A percentile compares a stretch with the other conserved stretches of the same genome.
phyloP scores from a whole-genome alignment of 495 filamentous ascomycete genomes.

The Aspergillus indologenus region DNA sequence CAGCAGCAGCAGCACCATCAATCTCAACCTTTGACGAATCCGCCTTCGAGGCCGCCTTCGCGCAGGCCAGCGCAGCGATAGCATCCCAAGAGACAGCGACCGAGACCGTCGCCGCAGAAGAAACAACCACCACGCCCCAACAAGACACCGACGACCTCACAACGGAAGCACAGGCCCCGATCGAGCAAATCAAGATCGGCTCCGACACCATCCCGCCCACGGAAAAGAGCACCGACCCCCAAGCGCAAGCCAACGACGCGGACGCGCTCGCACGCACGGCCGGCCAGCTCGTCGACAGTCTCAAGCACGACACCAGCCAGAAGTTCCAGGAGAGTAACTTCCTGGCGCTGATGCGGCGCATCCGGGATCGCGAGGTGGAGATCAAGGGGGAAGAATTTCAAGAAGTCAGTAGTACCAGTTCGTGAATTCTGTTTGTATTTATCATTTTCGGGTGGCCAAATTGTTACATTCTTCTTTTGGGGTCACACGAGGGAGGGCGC shows the following conservation, averaged over 20 bases:
- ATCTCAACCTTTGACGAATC: slow-evolving; percentile 50
- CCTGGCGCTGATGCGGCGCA: slow-evolving; percentile 68
- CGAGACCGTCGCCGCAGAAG: slow-evolving; percentile 5
- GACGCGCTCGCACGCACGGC: slow-evolving; percentile 72
- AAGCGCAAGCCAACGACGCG: slow-evolving; percentile 39
- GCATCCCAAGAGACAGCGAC: slow-evolving; percentile 26
- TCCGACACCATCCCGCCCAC: slow-evolving; percentile 46
- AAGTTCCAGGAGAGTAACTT: slow-evolving; percentile 82
- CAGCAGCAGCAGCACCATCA: slow-evolving; percentile 19
- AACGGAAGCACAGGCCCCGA: neutral
- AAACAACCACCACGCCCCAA: neutral
- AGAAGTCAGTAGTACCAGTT: slow-evolving; percentile 54
- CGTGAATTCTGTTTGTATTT: slow-evolving; percentile 21
- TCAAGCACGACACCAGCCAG: slow-evolving; percentile 61
- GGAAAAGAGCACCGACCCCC: slow-evolving; percentile 27
- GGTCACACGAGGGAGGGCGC: slow-evolving; percentile 39
- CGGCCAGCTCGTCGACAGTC: slow-evolving; percentile 64
- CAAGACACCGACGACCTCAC: slow-evolving; percentile 6
- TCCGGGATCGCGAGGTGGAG: slow-evolving; percentile 53
- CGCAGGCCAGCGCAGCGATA: slow-evolving; percentile 43
- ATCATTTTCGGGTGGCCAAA: too few species aligned
- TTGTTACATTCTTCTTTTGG: neutral
- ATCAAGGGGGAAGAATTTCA: slow-evolving; percentile 53
- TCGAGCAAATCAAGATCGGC: slow-evolving; percentile 43
- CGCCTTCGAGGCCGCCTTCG: slow-evolving; percentile 64